These are phyloP conservation scores for Kurtzmaniella quercitrusa DNA, from an alignment of 1,139 yeast species.

Conservation along the genomic window DNA sequence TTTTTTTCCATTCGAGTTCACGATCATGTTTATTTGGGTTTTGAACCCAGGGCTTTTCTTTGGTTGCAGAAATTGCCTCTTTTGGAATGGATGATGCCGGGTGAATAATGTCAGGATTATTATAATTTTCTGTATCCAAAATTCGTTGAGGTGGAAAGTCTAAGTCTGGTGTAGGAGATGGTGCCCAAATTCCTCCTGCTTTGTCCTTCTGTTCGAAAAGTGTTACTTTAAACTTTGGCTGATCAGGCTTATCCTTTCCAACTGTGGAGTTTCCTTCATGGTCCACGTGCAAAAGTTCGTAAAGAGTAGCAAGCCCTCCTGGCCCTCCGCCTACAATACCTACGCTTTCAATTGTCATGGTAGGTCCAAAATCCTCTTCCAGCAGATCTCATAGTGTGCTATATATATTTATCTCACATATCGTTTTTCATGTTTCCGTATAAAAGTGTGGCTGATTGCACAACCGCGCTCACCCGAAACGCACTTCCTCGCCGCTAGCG, in stretches of 20 bases:
- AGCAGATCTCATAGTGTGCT: too few species aligned
- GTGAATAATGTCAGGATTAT: conserved; percentile 22
- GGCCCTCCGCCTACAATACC: conserved; percentile 39
- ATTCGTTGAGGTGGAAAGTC: conserved; percentile 27
- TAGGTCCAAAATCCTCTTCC: too few species aligned
- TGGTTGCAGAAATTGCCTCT: conserved; percentile 12
- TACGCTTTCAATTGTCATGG: conserved; percentile 18
- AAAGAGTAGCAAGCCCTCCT: conserved; percentile 33
- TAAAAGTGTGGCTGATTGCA: background rate
- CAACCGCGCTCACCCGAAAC: background rate
- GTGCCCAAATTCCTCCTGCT: conserved; percentile 37
- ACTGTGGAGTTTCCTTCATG: conserved; percentile 28
- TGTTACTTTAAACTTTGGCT: conserved; percentile 23
- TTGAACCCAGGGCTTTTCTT: conserved; percentile 16
- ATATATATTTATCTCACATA: background rate
- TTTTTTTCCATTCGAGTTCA: conserved; percentile 34
- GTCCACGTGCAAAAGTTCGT: conserved; percentile 32
- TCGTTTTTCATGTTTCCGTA: background rate
- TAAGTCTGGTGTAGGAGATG: conserved; percentile 21
- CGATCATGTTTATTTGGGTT: conserved; percentile 11
- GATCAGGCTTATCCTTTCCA: conserved; percentile 14
- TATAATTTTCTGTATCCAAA: conserved; percentile 24
- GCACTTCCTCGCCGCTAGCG: too few species aligned
- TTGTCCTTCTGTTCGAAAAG: conserved; percentile 30
- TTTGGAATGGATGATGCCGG: conserved; percentile 19